phyloP scores from a whole-genome alignment of 805 yeast genomes.

The Lachancea sp. region DNA sequence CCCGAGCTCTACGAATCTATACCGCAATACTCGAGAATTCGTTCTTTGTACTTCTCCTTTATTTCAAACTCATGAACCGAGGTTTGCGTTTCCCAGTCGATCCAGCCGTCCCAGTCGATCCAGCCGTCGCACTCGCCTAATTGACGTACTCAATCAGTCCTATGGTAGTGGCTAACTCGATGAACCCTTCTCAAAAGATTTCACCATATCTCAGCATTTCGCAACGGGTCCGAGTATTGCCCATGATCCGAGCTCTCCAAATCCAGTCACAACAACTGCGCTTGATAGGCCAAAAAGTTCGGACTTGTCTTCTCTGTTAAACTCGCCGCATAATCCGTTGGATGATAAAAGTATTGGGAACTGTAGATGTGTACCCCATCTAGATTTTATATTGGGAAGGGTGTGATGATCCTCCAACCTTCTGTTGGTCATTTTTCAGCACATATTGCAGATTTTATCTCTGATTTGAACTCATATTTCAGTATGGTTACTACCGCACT shows the following conservation, averaged over 20 bases:
- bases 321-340: constrained; percentile 47
- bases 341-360: constrained; percentile 69
- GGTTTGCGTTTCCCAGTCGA: constrained; percentile 67
- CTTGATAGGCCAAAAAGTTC: constrained; percentile 74
- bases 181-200: constrained; percentile 80
- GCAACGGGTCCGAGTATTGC: constrained; percentile 88
- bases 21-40: constrained; percentile 74
- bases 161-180: constrained; percentile 94
- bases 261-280: constrained; percentile 81
- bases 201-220: constrained; percentile 83
- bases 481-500: constrained; percentile 57
- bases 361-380: constrained; percentile 71
- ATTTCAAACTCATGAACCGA: constrained; percentile 77
- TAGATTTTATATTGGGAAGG: constrained; percentile 69
- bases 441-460: too few species aligned
- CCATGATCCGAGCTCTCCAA: constrained; percentile 89
- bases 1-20: constrained; percentile 82
- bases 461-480: constrained; percentile 36
- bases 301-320: constrained; percentile 46
- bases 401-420: too few species aligned
- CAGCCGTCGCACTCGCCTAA: constrained; percentile 42
- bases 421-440: too few species aligned
- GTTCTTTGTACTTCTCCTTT: constrained; percentile 71
- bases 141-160: constrained; percentile 64
- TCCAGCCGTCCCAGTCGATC: constrained; percentile 50